Evolutionary conservation across 2,329 filamentous ascomycete species (phyloP).

Genomic region (Aspergillus candidus): DNA sequence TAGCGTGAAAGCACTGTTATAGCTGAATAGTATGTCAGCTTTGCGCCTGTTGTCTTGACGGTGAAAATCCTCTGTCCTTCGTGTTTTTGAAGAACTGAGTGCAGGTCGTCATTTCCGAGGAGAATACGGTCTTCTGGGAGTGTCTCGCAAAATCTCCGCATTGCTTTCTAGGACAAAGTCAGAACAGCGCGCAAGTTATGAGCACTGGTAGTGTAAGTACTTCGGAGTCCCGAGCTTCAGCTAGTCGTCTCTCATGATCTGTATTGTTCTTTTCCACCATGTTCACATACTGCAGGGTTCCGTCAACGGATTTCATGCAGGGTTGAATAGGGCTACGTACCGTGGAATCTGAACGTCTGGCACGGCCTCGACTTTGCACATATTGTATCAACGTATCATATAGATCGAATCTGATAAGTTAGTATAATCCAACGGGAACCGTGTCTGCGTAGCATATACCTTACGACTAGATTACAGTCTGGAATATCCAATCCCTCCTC

Average conservation of each 20-base stretch:
- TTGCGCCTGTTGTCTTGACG: conserved; percentile 64
- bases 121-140: conserved; percentile 71
- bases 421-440: not conserved
- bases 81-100: conserved; percentile 51
- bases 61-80: conserved; percentile 49
- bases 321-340: conserved; percentile 15
- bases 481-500: conserved; percentile 63
- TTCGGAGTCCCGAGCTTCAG: conserved; percentile 45
- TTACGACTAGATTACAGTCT: conserved; percentile 59
- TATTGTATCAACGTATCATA: conserved; percentile 91
- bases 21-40: conserved; percentile 69
- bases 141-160: conserved; percentile 69
- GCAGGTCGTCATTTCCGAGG: conserved; percentile 53
- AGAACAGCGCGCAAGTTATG: not conserved
- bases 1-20: conserved; percentile 68
- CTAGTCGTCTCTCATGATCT: conserved; percentile 55
- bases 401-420: conserved; percentile 63
- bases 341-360: conserved; percentile 67
- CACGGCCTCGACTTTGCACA: conserved; percentile 84
- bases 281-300: conserved; percentile 56
- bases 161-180: conserved; percentile 37
- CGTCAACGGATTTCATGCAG: conserved; percentile 3
- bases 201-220: conserved; percentile 16
- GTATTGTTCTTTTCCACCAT: conserved; percentile 72
- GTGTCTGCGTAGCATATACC: conserved; percentile 19